Base-by-base conservation (phyloP, 1,284 basidiomycete genomes). In the Stygiomarasmius scandens region DNA sequence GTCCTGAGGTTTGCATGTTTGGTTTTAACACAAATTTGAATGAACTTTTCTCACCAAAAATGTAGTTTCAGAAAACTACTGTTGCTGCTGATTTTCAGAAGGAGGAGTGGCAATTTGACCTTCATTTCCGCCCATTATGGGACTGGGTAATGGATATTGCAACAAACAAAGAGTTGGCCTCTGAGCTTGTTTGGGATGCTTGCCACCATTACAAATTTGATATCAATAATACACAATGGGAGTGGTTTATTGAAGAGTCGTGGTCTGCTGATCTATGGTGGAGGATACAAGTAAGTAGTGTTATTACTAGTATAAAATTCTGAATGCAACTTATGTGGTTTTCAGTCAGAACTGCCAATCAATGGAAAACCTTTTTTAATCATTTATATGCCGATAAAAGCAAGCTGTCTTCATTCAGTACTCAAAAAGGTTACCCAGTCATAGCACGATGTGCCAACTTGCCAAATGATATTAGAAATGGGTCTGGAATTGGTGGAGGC, bases 371-470 rank as follows among this genome's bases (percentile, higher is more conserved):
- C 50, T 19, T 36, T 52, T 36, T 52, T 36, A 19, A 22, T 52
- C 50, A 52, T 52, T 52, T 52, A 19, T 52, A 41, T 52, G 50
- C 34, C 4, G 50, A 52, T 25, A 52, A 52, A 22, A 52, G 12
- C 23, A 52, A 52, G n/a, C n/a, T 52, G 9, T 52, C 50, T 1
- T 52, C 50, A 16, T 52, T 52, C 41, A 34, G 50, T 23, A 52
- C 50, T 1, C n/a, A 34, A 25, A 52, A 52, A 52, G 50, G 50
- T 16, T 52, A 81, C 62, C 76, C 78, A 0, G 69, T 81, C 0
- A 59, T 80, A 14, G 74, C 68, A 1, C 58, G 68, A 4, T 64
- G 70, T 52, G 71, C 63, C 0, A 77, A 79, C 59, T 62, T 81
- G 0, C 73, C 73, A 0, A 43, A 58, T 0, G 48, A 72, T 0